Evolutionary conservation across 2,329 filamentous ascomycete species (phyloP).

Genomic region (Zalaria sp.): DNA sequence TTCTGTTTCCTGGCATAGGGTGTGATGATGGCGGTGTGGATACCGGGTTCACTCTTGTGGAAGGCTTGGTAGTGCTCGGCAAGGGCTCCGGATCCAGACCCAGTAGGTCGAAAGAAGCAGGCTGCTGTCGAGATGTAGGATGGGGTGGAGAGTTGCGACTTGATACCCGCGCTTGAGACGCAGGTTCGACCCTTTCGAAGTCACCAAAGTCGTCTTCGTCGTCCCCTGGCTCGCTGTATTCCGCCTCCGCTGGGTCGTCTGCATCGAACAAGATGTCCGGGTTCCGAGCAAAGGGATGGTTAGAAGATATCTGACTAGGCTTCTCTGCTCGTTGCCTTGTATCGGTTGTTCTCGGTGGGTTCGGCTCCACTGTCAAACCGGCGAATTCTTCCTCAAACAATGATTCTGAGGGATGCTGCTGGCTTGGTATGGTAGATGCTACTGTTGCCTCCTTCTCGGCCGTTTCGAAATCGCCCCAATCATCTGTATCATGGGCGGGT

Average conservation of each 20-base stretch:
- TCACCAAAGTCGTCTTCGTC: slow-evolving; percentile 21
- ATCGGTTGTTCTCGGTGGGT: background rate
- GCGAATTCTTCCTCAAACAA: too few species aligned
- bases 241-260: slow-evolving; percentile 14
- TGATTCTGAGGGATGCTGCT: background rate
- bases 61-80: slow-evolving; percentile 33
- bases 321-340: background rate
- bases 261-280: slow-evolving; percentile 8
- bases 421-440: background rate
- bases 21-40: too few species aligned
- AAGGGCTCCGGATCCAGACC: slow-evolving; percentile 9
- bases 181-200: slow-evolving; percentile 10
- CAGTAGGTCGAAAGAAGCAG: slow-evolving; percentile 11
- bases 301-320: slow-evolving; percentile 1
- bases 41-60: slow-evolving; percentile 5
- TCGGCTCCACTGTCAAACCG: background rate
- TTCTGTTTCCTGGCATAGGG: too few species aligned
- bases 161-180: background rate
- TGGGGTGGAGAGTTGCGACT: background rate
- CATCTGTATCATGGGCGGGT: slow-evolving; percentile 8
- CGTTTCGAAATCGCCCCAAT: slow-evolving; percentile 20
- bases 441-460: slow-evolving; percentile 1
- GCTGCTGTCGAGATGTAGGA: background rate
- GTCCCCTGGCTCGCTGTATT: slow-evolving; percentile 9
- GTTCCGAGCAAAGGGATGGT: slow-evolving; percentile 2